A percentile compares a stretch with the other conserved stretches of the same genome.
Conservation (phyloP, 164 flowering plant species). For the Vitis rupestris region DNA sequence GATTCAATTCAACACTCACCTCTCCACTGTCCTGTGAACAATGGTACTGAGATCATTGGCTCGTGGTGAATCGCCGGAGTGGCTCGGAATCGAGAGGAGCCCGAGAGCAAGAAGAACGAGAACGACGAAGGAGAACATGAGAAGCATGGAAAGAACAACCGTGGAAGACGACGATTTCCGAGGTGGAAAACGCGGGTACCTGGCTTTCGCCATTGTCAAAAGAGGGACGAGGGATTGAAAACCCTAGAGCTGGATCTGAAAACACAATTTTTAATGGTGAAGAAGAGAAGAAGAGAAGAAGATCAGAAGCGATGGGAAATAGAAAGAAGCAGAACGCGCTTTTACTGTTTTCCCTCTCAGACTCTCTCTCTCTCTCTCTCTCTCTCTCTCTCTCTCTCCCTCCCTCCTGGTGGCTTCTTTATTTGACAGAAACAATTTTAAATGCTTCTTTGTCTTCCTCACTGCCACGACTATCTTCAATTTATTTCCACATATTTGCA, state of each 20-base stretch:
- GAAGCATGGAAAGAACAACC: conserved; percentile 43
- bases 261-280: background rate
- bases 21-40: conserved; percentile 25
- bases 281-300: background rate
- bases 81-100: conserved; percentile 60
- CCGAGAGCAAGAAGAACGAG: conserved; percentile 66
- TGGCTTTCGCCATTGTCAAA: conserved; percentile 46
- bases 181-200: conserved; percentile 33
- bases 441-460: too few relatives aligned
- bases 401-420: too few relatives aligned
- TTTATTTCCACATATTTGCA: too few relatives aligned
- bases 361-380: too few relatives aligned
- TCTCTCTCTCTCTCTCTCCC: too few relatives aligned
- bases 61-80: conserved; percentile 22
- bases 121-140: conserved; percentile 47
- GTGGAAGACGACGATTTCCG: conserved; percentile 50
- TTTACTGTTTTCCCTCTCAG: background rate
- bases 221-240: background rate
- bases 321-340: conserved; percentile 9
- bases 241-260: background rate
- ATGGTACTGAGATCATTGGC: conserved; percentile 63
- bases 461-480: too few relatives aligned
- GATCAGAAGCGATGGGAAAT: background rate
- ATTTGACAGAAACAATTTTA: too few relatives aligned
- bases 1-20: conserved; percentile 22